These are phyloP conservation scores for Colletotrichum musicola DNA, from an alignment of 2,329 filamentous ascomycete species.

Conservation along the genomic window DNA sequence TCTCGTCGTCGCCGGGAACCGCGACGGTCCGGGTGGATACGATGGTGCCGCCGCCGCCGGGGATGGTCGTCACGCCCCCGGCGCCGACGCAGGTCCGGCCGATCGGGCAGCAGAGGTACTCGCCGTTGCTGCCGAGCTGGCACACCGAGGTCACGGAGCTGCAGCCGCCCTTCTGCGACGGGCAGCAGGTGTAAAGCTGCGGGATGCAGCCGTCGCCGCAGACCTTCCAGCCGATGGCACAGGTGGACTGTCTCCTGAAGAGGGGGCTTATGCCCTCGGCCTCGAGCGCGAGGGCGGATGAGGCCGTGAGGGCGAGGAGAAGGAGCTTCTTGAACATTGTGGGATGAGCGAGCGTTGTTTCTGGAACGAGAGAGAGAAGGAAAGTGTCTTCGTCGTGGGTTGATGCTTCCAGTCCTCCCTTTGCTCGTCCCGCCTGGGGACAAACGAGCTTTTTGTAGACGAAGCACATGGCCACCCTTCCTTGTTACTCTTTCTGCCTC, in stretches of 20 bases:
- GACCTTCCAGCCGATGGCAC: constrained; percentile 42
- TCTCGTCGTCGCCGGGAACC: not conserved
- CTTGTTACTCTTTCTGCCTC: too few species aligned
- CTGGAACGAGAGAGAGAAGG: constrained; percentile 2
- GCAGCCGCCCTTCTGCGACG: constrained; percentile 45
- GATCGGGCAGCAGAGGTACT: constrained; percentile 48
- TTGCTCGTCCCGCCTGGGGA: too few species aligned
- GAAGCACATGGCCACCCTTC: too few species aligned
- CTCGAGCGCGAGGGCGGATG: constrained; percentile 38
- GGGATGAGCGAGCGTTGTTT: constrained; percentile 1
- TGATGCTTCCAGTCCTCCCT: not conserved
- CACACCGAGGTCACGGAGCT: constrained; percentile 42
- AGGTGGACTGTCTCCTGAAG: constrained; percentile 43
- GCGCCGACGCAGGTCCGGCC: constrained; percentile 45
- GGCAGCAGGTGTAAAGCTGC: constrained; percentile 47
- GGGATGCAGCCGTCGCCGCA: constrained; percentile 49
- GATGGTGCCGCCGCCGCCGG: constrained; percentile 7
- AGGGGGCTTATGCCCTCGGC: constrained; percentile 33
- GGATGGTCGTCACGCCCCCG: constrained; percentile 41
- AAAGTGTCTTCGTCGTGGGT: not conserved
- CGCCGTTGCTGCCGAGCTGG: constrained; percentile 43
- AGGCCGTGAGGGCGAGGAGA: constrained; percentile 42
- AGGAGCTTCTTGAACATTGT: constrained; percentile 45
- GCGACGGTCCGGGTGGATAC: not conserved
- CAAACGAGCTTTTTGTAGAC: too few species aligned